A percentile compares a stretch with the other conserved stretches of the same genome.
These are phyloP conservation scores for Gloeostereum incarnatum DNA, from an alignment of 768 basidiomycete species.

Conservation along the genomic window DNA sequence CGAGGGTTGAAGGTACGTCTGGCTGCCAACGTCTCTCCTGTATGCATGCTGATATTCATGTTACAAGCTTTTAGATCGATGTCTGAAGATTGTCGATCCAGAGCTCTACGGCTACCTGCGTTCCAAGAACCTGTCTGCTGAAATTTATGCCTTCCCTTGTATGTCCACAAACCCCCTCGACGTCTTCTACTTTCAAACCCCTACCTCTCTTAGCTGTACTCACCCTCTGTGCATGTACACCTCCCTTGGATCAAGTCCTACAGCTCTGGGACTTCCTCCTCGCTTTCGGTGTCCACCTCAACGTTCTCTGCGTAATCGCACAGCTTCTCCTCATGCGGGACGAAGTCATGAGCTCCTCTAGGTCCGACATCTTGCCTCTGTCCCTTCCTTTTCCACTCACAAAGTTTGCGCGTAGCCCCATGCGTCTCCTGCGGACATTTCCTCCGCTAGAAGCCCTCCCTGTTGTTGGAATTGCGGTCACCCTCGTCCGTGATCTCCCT, in stretches of 20 bases:
- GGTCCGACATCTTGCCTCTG: conserved; percentile 38
- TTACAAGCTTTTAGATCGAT: conserved; percentile 79
- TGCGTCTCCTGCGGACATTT: conserved; percentile 89
- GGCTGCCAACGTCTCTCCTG: not conserved
- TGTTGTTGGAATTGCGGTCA: conserved; percentile 89
- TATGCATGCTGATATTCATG: not conserved
- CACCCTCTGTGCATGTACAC: conserved; percentile 94
- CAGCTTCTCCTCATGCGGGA: conserved; percentile 86
- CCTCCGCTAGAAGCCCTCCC: conserved; percentile 83
- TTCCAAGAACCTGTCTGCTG: conserved; percentile 85
- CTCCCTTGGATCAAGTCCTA: conserved; percentile 90
- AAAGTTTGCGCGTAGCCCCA: conserved; percentile 50
- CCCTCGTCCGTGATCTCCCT: conserved; percentile 87
- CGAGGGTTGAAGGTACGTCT: conserved; percentile 75
- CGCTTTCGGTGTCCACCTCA: conserved; percentile 93
- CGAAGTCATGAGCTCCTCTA: conserved; percentile 79
- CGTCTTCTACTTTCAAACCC: conserved; percentile 1
- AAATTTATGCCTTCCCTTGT: conserved; percentile 98
- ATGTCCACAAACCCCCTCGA: conserved; percentile 19
- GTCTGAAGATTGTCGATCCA: conserved; percentile 82
- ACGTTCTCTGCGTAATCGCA: conserved; percentile 94
- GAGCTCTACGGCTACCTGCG: not conserved
- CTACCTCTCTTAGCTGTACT: conserved; percentile 56
- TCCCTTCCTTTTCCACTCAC: not conserved
- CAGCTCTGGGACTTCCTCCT: conserved; percentile 96